Percentiles rank a stretch among this genome's conserved stretches.
Conservation (phyloP, 345 rosid species). For the Cardamine occulta region DNA sequence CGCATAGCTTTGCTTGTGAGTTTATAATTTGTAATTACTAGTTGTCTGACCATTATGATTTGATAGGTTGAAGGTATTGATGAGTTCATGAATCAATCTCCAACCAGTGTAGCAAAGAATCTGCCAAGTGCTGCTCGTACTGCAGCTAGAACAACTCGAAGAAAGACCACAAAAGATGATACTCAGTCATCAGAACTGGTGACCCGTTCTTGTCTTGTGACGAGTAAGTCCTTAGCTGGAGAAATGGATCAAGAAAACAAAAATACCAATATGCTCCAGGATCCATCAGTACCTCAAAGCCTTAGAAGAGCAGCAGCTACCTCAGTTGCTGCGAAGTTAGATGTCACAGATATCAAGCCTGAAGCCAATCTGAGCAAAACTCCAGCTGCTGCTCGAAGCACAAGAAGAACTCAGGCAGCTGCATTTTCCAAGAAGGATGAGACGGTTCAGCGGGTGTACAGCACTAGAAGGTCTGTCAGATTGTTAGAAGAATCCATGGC, state of each 20-base stretch:
- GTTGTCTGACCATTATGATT: neutral
- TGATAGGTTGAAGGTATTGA: constrained; percentile 82
- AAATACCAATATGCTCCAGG: constrained; percentile 33
- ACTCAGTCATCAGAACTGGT: constrained; percentile 47
- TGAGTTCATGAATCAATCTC: constrained; percentile 57
- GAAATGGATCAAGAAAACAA: constrained; percentile 54
- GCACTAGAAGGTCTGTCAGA: constrained; percentile 74
- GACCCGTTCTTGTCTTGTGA: constrained; percentile 52
- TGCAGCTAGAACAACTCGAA: constrained; percentile 57
- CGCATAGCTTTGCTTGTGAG: neutral
- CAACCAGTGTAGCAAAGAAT: constrained; percentile 43
- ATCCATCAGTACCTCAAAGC: too few relatives aligned
- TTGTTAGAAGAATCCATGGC: constrained; percentile 67
- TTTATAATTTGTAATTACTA: neutral
- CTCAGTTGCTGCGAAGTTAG: constrained; percentile 42
- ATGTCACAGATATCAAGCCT: constrained; percentile 20
- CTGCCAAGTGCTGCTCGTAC: constrained; percentile 46
- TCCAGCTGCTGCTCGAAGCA: constrained; percentile 42
- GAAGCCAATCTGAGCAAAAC: constrained; percentile 36
- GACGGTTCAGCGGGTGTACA: constrained; percentile 52
- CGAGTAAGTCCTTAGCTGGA: constrained; percentile 44
- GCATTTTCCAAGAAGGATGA: constrained; percentile 32
- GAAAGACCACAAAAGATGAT: constrained; percentile 50
- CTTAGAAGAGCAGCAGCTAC: constrained; percentile 49
- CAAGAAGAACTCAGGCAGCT: constrained; percentile 43